Percentiles rank a stretch among this genome's conserved stretches.
Evolutionary conservation across 1,139 yeast genomes (phyloP).

Genomic region (Saccharomycopsis crataegensis): DNA sequence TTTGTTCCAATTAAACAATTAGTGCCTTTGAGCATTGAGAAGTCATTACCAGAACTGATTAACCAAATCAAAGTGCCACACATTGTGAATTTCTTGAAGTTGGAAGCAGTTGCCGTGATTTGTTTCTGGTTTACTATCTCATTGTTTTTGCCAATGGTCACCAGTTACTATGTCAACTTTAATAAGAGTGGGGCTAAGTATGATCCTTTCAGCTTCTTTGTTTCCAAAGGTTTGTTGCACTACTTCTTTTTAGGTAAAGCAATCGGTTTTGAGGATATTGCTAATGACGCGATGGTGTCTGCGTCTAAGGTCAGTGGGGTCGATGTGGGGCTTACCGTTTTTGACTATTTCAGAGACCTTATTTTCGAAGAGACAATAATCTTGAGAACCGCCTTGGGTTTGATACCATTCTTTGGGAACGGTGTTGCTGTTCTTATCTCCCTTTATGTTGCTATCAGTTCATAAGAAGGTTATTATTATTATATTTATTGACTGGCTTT

Average conservation of each 20-base stretch:
- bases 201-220: slow-evolving; percentile 55
- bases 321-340: neutral
- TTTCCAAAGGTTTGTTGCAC: slow-evolving; percentile 41
- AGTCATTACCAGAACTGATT: neutral
- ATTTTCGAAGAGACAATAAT: slow-evolving; percentile 23
- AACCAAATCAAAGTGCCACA: slow-evolving; percentile 10
- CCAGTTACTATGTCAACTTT: slow-evolving; percentile 46
- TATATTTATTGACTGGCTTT: neutral
- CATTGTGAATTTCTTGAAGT: slow-evolving; percentile 19
- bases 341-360: slow-evolving; percentile 20
- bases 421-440: slow-evolving; percentile 28
- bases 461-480: neutral
- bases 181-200: slow-evolving; percentile 32
- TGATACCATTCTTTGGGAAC: slow-evolving; percentile 28
- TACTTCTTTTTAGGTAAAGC: slow-evolving; percentile 32
- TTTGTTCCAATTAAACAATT: neutral
- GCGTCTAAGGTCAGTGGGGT: slow-evolving; percentile 23
- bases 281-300: slow-evolving; percentile 25
- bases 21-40: neutral
- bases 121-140: slow-evolving; percentile 28
- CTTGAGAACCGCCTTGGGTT: slow-evolving; percentile 28
- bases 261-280: slow-evolving; percentile 25
- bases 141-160: slow-evolving; percentile 35
- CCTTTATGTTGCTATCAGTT: slow-evolving; percentile 25
- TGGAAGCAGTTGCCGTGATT: slow-evolving; percentile 27